Base-by-base conservation (phyloP, 495 filamentous ascomycete species). In the Mytilinidion resinicola region DNA sequence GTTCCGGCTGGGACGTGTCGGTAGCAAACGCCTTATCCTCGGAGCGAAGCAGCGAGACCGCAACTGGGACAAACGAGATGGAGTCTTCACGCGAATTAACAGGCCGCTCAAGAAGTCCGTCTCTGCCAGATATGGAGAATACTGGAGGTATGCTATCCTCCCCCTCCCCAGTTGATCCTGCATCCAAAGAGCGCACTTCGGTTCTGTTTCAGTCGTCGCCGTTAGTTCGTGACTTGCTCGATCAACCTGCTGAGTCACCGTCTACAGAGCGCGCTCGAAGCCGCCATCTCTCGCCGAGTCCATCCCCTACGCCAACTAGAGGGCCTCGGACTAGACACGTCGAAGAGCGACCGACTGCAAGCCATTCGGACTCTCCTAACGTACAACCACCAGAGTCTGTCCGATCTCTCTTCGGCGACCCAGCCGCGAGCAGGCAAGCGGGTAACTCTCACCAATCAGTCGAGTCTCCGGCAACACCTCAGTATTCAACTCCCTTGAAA, bases 141-240 rank as follows among this genome's bases (percentile, higher is more conserved):
- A 55, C 56, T 33, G 37, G 37, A 17, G 55, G 43, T 30, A 35
- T 65, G 10, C 14, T 49, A n/a, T 61, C 70, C 25, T 61, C 70
- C 20, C 69, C 74, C 44, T 72, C 74, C 19, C 73, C 78, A 35
- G 68, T 77, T n/a, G 73, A 80, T 36, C 74, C 79, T 37, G 77
- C 75, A 3, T 77, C 77, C 4, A 80, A 80, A 58, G 80, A 82
- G 46, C 72, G 76, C 43, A 75, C 78, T 4, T 80, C 81, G 17
- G 68, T 75, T 25, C 71, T 84, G 2, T 82, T 84, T 60, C 65
- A 75, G 36, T 77, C 80, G 11, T 79, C 81, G 4, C 78, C 78
- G 4, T 74, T 76, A n/a, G 73, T 67, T 49, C 67, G 72, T 55
- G 68, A 44, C 14, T 43, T 60, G 68, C 52, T 41, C 61, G 67